A percentile compares a stretch with the other conserved stretches of the same genome.
Evolutionary conservation across 805 yeast genomes (phyloP).

Genomic region (Hanseniaspora mollemarum): DNA sequence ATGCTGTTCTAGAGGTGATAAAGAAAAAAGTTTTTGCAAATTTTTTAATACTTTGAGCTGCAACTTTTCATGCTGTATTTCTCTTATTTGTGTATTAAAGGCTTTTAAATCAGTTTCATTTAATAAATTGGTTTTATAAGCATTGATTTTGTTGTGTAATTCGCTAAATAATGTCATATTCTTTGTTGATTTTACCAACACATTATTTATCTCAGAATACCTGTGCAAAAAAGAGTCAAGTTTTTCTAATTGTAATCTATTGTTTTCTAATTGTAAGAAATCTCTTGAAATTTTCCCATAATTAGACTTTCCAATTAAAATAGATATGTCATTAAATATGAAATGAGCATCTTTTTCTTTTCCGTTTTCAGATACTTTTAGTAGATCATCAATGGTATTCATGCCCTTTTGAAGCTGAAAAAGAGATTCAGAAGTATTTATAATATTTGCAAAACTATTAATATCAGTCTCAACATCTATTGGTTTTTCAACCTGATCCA

Average conservation of each 20-base stretch:
- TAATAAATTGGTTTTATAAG: constrained; percentile 1
- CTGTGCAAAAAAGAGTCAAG: not conserved
- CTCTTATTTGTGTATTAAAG: constrained; percentile 16
- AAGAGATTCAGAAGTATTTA: constrained; percentile 15
- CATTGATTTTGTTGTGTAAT: constrained; percentile 16
- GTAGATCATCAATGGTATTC: constrained; percentile 18
- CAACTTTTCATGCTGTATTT: constrained; percentile 25
- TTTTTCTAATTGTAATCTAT: constrained; percentile 4
- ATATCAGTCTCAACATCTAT: constrained; percentile 6
- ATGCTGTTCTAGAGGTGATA: constrained; percentile 62
- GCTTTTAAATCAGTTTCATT: constrained; percentile 17
- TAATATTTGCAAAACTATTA: constrained; percentile 19
- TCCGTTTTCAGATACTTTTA: constrained; percentile 12
- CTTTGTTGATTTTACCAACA: not conserved
- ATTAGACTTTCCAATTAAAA: constrained; percentile 19
- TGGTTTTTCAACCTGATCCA: constrained; percentile 8
- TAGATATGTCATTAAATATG: not conserved
- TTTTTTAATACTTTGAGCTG: constrained; percentile 43
- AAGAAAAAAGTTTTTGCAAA: constrained; percentile 51
- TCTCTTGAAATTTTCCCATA: constrained; percentile 3
- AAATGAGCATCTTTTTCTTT: constrained; percentile 20
- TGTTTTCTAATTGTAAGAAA: constrained; percentile 9
- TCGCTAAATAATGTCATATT: constrained; percentile 19
- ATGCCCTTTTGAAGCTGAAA: constrained; percentile 15
- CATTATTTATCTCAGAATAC: not conserved